Evolutionary conservation across 225 moss, liverwort and hornwort species (phyloP), one percentile per base, ranked within the genome.

Genomic region (Physcomitrellopsis africana): DNA sequence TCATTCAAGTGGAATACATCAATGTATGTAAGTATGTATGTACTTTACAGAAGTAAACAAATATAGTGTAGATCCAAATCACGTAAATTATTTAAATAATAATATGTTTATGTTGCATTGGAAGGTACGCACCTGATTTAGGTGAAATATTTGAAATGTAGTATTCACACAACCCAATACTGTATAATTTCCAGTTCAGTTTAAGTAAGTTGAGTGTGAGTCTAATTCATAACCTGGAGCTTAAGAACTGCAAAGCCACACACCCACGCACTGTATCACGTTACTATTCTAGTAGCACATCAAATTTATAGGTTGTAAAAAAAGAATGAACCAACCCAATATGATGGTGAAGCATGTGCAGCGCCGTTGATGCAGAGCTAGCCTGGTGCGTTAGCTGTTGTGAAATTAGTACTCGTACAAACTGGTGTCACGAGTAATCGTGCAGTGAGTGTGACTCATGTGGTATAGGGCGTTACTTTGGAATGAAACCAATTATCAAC

Each of bases 401-500:
- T 29, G 20, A 22, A 9, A 54, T 67, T 43, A 43, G 27, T 27
- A 56, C 57, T 44, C 4, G 41, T 27, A 49, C 66, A 42, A 24
- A 51, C 73, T 69, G 2, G 4, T 67, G 27, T 54, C 44, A 55
- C 22, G 8, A 12, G 14, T 29, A 44, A 24, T 45, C 12, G 61
- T 22, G 58, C 24, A 18, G 60, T 44, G 37, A 76, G n/a, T 51
- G 60, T 5, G 23, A 52, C 26, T 51, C 24, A 61, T 43, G 52
- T 14, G 26, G 47, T 75, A 51, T 7, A 48, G 8, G 46, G 10
- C 66, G 27, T 9, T 24, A 41, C 7, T 60, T 60, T 51, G 23
- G 15, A 68, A 68, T 24, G 10, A 60, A 27, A 41, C 18, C 6
- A 19, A 53, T 71, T 43, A 71, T 51, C 45, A 18, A 26, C 69